Base-by-base conservation (phyloP, 805 yeast species). In the Scheffersomyces lignosus region DNA sequence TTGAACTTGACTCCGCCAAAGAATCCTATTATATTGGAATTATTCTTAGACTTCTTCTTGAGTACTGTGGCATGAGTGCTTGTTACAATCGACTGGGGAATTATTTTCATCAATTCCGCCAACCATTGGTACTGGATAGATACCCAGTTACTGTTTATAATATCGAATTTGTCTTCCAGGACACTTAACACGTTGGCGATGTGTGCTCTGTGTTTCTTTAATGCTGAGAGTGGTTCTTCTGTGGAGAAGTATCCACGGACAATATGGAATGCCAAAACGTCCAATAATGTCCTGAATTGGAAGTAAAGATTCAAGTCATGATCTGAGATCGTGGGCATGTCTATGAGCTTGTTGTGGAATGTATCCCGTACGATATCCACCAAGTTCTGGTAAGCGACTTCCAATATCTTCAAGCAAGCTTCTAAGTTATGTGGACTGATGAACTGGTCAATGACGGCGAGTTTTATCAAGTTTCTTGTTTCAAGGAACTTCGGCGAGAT, bases 111-210 rank as follows among this genome's bases (percentile, higher is more conserved):
- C 13, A 83, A 54, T 38, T 81, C 77, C 0, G 84, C 87, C 9
- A 86, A 60, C 80, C 84, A 75, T 28, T 77, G 73, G 45, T 77
- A 74, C 51, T 86, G 95, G n/a, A 62, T 51, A 0, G 81, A 72
- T 8, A 71, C 49, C 95, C 95, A 86, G 27, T 69, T 45, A 18
- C 42, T 20, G 18, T 36, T 41, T 13, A 31, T 36, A 5, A 41
- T 33, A 15, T 23, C 5, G 61, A 48, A 10, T 15, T 61, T 54
- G 1, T 43, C 37, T n/a, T 63, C 58, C 13, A 70, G 38, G 4
- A 73, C 50, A 8, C 45, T 47, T 6, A 67, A 46, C 1, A 83
- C 77, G 32, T 73, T 75, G 22, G 70, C 70, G 1, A 84, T 51
- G 61, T 87, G 96, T 14, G 76, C 67, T 26, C 71, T 71, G 52